Conservation (phyloP, 2,329 filamentous ascomycete genomes). For the Anisogramma anomala region DNA sequence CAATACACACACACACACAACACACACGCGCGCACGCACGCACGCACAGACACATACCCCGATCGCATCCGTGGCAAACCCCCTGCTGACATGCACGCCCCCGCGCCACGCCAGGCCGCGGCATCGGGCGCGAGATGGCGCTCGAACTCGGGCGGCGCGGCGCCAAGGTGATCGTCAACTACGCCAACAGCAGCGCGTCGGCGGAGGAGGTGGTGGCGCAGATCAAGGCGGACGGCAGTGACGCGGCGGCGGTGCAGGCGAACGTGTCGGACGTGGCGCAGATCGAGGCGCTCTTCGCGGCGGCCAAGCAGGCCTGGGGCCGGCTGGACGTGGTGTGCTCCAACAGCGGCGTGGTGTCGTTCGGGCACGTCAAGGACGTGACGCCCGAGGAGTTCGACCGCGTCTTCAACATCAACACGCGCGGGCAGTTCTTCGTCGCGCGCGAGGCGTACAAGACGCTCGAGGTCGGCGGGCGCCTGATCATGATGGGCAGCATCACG, state of each 20-base stretch:
- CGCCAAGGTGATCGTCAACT: constrained; percentile 56
- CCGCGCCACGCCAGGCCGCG: constrained; percentile 35
- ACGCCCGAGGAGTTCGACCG: constrained; percentile 61
- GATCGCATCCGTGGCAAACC: no score
- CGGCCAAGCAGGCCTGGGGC: constrained; percentile 52
- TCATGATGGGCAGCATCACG: constrained; percentile 64
- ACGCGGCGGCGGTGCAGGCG: constrained; percentile 55
- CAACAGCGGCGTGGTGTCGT: constrained; percentile 57
- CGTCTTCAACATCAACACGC: constrained; percentile 56
- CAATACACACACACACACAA: no score
- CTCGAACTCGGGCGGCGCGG: constrained; percentile 53
- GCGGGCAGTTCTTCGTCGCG: constrained; percentile 62
- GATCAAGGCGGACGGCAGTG: constrained; percentile 53
- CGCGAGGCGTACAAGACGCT: constrained; percentile 60
- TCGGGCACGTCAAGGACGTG: constrained; percentile 57
- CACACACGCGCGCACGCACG: no score
- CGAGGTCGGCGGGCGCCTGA: constrained; percentile 55
- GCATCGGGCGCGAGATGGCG: constrained; percentile 56
- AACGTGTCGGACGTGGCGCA: constrained; percentile 55
- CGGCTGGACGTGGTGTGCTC: constrained; percentile 59
- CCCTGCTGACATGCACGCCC: no score
- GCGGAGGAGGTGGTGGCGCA: constrained; percentile 54
- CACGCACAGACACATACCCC: no score
- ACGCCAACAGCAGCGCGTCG: constrained; percentile 51
- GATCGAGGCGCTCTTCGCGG: constrained; percentile 50